phyloP scores from a whole-genome alignment of 148 eudicot genomes.

The Agrostemma githago region DNA sequence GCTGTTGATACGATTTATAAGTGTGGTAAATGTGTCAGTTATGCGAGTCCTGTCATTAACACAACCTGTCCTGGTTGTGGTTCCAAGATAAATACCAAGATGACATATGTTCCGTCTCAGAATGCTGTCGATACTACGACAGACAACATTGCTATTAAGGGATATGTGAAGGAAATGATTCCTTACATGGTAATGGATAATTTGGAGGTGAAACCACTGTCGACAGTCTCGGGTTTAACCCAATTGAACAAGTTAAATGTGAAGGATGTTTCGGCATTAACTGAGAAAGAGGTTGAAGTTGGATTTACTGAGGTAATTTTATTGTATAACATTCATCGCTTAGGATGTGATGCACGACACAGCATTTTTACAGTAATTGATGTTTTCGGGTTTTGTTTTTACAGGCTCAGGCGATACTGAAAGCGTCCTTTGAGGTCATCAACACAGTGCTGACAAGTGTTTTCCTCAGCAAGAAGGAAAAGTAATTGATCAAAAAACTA shows the following conservation, averaged over 20 bases:
- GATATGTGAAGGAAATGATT: constrained; percentile 21
- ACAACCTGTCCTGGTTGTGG: too few relatives aligned
- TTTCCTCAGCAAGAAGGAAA: too few relatives aligned
- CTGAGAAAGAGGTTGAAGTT: constrained; percentile 18
- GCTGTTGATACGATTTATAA: background rate
- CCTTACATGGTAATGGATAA: constrained; percentile 22
- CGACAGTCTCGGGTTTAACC: constrained; percentile 6
- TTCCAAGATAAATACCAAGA: too few relatives aligned
- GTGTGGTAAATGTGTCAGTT: too few relatives aligned
- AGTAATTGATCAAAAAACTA: too few relatives aligned
- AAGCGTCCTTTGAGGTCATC: too few relatives aligned
- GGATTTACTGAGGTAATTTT: constrained; percentile 14
- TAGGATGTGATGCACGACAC: background rate
- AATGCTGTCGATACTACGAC: background rate
- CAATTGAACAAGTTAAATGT: background rate
- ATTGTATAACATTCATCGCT: background rate
- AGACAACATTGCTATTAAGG: background rate
- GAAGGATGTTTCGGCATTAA: constrained; percentile 1
- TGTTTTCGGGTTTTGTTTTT: background rate
- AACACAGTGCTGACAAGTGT: too few relatives aligned
- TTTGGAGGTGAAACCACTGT: constrained; percentile 18
- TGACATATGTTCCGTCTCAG: background rate
- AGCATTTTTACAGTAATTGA: too few relatives aligned
- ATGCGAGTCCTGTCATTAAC: too few relatives aligned
- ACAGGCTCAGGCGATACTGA: too few relatives aligned